Percentiles rank a stretch among this genome's conserved stretches.
These are phyloP conservation scores for Jatropha curcas DNA, from an alignment of 345 rosid species.

Conservation along the genomic window DNA sequence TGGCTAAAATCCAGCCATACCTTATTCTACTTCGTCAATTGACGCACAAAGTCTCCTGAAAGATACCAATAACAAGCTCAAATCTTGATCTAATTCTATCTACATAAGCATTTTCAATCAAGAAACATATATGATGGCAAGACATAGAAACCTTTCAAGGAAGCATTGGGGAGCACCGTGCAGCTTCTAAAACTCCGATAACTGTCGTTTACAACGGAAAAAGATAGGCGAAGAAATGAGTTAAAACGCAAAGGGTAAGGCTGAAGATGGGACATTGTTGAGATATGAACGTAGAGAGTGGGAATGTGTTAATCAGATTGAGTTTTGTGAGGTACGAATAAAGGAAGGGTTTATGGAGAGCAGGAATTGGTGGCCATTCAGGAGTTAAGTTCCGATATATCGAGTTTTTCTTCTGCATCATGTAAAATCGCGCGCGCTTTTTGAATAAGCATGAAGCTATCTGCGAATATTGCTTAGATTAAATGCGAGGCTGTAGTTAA, in stretches of 20 bases:
- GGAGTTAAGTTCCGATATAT: no score
- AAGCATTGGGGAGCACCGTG: slow-evolving; percentile 31
- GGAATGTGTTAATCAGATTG: slow-evolving; percentile 26
- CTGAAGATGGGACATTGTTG: slow-evolving; percentile 31
- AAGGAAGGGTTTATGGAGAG: slow-evolving; percentile 33
- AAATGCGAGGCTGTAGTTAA: no score
- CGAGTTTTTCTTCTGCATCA: no score
- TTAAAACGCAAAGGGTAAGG: slow-evolving; percentile 18
- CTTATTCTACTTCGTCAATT: slow-evolving; percentile 47
- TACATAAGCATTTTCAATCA: slow-evolving; percentile 40
- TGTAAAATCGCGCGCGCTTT: no score
- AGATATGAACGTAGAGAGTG: slow-evolving; percentile 18
- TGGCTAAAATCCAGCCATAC: slow-evolving; percentile 55
- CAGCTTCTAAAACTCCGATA: slow-evolving; percentile 16
- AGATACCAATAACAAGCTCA: background rate
- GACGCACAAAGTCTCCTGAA: slow-evolving; percentile 50
- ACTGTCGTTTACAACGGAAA: slow-evolving; percentile 19
- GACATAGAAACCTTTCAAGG: slow-evolving; percentile 45
- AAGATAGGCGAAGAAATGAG: slow-evolving; percentile 23
- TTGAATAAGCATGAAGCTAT: no score
- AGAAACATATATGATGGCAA: slow-evolving; percentile 54
- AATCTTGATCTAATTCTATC: background rate
- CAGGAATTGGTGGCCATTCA: no score
- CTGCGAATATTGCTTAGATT: no score
- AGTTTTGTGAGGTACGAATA: slow-evolving; percentile 33